These are phyloP conservation scores for Sesbania bispinosa DNA, from an alignment of 306 rosid species.

Conservation along the genomic window DNA sequence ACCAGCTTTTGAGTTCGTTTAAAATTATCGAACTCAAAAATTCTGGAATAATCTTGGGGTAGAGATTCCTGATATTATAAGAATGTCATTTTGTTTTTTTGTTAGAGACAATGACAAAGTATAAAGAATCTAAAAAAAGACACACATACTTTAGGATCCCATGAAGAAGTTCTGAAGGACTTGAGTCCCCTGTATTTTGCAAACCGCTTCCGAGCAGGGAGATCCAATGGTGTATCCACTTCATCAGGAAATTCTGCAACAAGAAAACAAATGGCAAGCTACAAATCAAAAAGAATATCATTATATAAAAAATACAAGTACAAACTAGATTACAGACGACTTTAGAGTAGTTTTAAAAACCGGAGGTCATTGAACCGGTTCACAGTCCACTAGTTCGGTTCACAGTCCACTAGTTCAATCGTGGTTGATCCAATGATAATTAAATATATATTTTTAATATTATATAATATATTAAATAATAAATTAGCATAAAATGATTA, in stretches of 20 bases:
- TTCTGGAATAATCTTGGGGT: constrained; percentile 70
- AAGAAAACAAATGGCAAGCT: constrained; percentile 13
- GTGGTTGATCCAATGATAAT: no score
- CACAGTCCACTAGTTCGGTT: no score
- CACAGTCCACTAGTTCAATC: no score
- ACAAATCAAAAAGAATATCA: background rate
- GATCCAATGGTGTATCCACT: constrained; percentile 90
- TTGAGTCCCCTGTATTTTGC: constrained; percentile 93
- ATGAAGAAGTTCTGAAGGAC: constrained; percentile 91
- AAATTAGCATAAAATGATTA: no score
- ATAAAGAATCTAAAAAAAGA: constrained; percentile 12
- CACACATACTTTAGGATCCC: constrained; percentile 85
- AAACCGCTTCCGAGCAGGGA: constrained; percentile 82
- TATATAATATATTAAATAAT: no score
- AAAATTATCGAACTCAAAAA: constrained; percentile 74
- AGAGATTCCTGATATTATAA: constrained; percentile 64
- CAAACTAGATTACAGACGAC: background rate
- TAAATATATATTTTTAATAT: no score
- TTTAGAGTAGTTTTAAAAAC: no score
- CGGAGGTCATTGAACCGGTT: no score
- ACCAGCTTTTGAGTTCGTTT: constrained; percentile 66
- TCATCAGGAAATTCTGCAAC: constrained; percentile 90
- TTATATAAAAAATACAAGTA: constrained; percentile 1
- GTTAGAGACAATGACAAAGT: background rate
- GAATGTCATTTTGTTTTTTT: constrained; percentile 7